Evolutionary conservation across 2,329 filamentous ascomycete species (phyloP).

Genomic region (Cercospora beticola): DNA sequence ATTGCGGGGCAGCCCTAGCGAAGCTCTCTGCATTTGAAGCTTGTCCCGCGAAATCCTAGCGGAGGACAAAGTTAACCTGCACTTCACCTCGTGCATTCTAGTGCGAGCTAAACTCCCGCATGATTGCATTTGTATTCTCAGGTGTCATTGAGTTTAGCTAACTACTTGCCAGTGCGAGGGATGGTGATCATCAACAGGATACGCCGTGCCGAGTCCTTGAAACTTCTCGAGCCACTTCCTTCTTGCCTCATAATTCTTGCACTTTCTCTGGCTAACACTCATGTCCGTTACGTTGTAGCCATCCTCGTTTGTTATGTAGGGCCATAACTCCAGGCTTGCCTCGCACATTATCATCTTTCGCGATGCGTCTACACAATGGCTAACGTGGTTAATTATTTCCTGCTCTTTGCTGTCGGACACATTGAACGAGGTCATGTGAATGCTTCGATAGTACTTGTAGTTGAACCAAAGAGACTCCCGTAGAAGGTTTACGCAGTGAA

Average conservation of each 20-base stretch:
- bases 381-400: background rate
- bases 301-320: background rate
- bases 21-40: no score
- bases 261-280: background rate
- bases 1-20: no score
- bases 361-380: background rate
- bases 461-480: background rate
- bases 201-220: background rate
- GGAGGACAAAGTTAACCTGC: no score
- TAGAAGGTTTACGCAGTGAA: background rate
- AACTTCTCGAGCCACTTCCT: background rate
- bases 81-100: no score
- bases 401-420: background rate
- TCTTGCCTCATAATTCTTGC: background rate
- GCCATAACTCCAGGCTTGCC: background rate
- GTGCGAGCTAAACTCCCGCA: no score
- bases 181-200: background rate
- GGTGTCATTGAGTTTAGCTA: background rate
- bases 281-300: background rate
- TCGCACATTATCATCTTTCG: background rate
- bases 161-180: background rate
- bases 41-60: no score
- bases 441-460: background rate
- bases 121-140: no score
- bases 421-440: background rate